Base-by-base conservation (phyloP, 2,329 filamentous ascomycete genomes). In the Colletotrichum falcatum region DNA sequence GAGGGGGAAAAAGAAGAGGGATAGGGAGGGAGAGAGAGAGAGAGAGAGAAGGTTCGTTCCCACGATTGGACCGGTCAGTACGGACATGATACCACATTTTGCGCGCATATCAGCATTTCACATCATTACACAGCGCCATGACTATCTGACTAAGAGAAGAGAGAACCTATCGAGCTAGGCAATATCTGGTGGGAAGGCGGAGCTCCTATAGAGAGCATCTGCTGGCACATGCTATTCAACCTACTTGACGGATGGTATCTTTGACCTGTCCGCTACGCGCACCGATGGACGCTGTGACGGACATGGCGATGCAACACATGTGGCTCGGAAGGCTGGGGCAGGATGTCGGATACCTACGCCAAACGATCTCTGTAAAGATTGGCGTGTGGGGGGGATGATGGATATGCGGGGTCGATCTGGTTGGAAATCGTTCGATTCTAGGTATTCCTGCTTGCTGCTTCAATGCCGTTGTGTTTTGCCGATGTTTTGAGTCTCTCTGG, bases 11-110 rank as follows among this genome's bases (percentile, higher is more conserved):
- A 30, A 28, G 20, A 53, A 20, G 42, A 39, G 60, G 26, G 48
- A 55, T 39, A 56, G 49, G n/a, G 20, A 11, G 11, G 5, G 33
- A 39, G 49, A 66, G 18, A 30, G 35, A 23, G 54, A 20, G 42
- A 39, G 60, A 33, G 48, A 55, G 48, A 56, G 49, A 56, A 56
- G 64, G 33, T 56, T 59, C 23, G 56, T 42, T 70, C 56, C 35
- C 35, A 39, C 51, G 35, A 61, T 28, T 58, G 35, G 44, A 44
- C 58, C 26, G 37, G 49, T 30, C 55, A 62, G 66, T 67, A 61
- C 37, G 53, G 67, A 67, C 30, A 70, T 53, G 64, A 70, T 59
- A 59, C 64, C 67, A 67, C 44, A 51, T 53, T 67, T 30, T 51
- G 51, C 58, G 33, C 42, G 37, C 26, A 42, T 39, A 48, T 16